Percentiles rank a stretch among this genome's conserved stretches.
Evolutionary conservation across 495 filamentous ascomycete species (phyloP).

Genomic region (Lasiosphaeria ovina): DNA sequence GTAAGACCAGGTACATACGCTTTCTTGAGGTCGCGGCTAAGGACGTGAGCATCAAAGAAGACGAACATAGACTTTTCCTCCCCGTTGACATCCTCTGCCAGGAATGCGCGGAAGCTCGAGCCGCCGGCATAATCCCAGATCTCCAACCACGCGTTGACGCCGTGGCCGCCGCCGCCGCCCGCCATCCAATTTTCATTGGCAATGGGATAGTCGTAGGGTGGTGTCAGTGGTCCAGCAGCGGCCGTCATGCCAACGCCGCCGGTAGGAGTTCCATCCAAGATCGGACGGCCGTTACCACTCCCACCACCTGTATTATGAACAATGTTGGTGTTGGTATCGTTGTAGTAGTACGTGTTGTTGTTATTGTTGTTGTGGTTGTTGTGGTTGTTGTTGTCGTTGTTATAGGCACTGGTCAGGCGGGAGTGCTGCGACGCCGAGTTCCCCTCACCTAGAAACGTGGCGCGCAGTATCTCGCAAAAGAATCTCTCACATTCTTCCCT

Average conservation of each 20-base stretch:
- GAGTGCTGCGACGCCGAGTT: constrained; percentile 67
- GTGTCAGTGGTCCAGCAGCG: constrained; percentile 35
- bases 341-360: constrained; percentile 5
- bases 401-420: constrained; percentile 66
- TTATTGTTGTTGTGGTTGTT: constrained; percentile 33
- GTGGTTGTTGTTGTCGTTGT: constrained; percentile 38
- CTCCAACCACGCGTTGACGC: constrained; percentile 61
- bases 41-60: constrained; percentile 72
- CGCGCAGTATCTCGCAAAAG: constrained; percentile 90
- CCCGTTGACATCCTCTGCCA: constrained; percentile 51
- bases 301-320: neutral
- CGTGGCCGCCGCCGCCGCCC: constrained; percentile 17
- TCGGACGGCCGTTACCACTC: constrained; percentile 3
- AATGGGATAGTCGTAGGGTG: constrained; percentile 40
- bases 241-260: neutral
- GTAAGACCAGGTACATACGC: constrained; percentile 59
- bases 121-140: constrained; percentile 88
- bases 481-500: constrained; percentile 99
- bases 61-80: constrained; percentile 76
- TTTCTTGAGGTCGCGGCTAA: constrained; percentile 77
- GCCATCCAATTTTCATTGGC: constrained; percentile 20
- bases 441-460: constrained; percentile 95
- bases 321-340: constrained; percentile 24
- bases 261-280: constrained; percentile 5
- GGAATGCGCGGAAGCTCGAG: constrained; percentile 78